Base-by-base conservation (phyloP, 805 yeast genomes). In the Hanseniaspora taiwanica region DNA sequence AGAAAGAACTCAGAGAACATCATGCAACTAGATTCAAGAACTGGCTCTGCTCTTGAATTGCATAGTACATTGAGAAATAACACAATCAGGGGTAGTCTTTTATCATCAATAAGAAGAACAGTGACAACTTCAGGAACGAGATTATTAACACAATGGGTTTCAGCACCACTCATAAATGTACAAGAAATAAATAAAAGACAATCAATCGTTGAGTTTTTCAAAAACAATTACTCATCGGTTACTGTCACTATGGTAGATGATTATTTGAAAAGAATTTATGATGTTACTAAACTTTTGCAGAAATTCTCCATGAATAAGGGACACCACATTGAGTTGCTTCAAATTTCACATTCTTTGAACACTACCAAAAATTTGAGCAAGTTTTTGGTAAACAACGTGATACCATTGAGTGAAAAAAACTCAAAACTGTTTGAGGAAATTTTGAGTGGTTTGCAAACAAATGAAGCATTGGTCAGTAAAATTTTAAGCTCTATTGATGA, bases 81-180 rank as follows among this genome's bases (percentile, higher is more conserved):
- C 12, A 68, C 74, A 13, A 63, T 58, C n/a, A 68, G 67, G 6
- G 94, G 94, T 0, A 77, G 94, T 0, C 57, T 89, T 18, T 63
- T 83, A 4, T 71, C 74, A n/a, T 69, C 81, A 0, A 70, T 91
- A 3, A 72, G 74, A 43, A 63, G 80, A 39, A 89, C 97, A 0
- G 74, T 72, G 3, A 85, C 97, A 0, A 68, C 78, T 1, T 76
- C 91, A 0, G 97, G 97, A 0, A 64, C 94, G 0, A 63, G 97
- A 33, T 52, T 81, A n/a, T 60, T 91, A 10, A 71, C 78, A 6
- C 76, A 78, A 39, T 85, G 96, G 96, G 60, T 89, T 4, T 68
- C 82, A 20, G 75, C 84, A 2, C 98, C 98, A 0, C 69, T 83
- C 0, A 68, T 80, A 8, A 71, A 79, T 49, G 50, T 71, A 0